These are phyloP conservation scores for Clonostachys chloroleuca DNA, from an alignment of 2,329 filamentous ascomycete species.

Conservation along the genomic window DNA sequence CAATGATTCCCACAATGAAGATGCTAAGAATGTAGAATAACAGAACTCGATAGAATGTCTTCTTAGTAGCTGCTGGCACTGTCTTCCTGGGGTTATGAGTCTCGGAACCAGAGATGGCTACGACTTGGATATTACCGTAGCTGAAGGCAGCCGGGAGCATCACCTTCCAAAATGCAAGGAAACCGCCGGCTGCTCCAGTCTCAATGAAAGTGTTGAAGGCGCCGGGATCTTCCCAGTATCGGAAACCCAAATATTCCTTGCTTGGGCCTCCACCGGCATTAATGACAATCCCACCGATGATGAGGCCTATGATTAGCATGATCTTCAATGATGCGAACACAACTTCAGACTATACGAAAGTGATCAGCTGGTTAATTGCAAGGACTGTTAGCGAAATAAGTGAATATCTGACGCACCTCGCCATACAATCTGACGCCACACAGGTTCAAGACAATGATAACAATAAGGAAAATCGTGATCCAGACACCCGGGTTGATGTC, in stretches of 20 bases:
- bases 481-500: slow-evolving; percentile 66
- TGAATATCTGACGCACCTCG: slow-evolving; percentile 69
- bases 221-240: slow-evolving; percentile 44
- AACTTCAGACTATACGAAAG: too few relatives aligned
- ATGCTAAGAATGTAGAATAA: slow-evolving; percentile 76
- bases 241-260: slow-evolving; percentile 38
- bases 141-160: slow-evolving; percentile 72
- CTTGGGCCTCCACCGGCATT: slow-evolving; percentile 57
- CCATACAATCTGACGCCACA: slow-evolving; percentile 87
- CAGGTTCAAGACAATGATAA: slow-evolving; percentile 78
- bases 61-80: slow-evolving; percentile 72
- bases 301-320: slow-evolving; percentile 21
- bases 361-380: slow-evolving; percentile 5
- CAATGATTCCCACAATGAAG: slow-evolving; percentile 70
- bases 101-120: slow-evolving; percentile 34
- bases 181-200: slow-evolving; percentile 35
- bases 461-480: slow-evolving; percentile 73
- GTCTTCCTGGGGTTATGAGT: slow-evolving; percentile 75
- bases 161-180: slow-evolving; percentile 68
- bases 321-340: neutral
- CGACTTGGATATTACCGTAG: slow-evolving; percentile 64
- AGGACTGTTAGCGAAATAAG: slow-evolving; percentile 70
- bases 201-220: slow-evolving; percentile 51
- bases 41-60: slow-evolving; percentile 78
- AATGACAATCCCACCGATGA: slow-evolving; percentile 62